Evolutionary conservation across 2,329 filamentous ascomycete genomes (phyloP).

Genomic region (Colletotrichum truncatum): DNA sequence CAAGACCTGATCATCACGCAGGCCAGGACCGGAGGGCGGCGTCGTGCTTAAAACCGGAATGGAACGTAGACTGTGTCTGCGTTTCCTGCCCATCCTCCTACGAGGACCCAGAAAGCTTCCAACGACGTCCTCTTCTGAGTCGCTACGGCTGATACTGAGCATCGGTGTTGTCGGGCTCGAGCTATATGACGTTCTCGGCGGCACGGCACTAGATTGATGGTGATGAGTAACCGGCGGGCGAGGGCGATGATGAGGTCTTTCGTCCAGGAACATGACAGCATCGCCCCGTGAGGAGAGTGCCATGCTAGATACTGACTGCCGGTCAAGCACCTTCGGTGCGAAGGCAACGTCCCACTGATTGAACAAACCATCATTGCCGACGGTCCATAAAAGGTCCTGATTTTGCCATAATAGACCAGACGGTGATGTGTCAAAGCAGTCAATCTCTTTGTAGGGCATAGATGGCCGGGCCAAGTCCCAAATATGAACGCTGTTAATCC

Average conservation of each 20-base stretch:
- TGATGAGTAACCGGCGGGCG: constrained; percentile 49
- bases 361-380: constrained; percentile 68
- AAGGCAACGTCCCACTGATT: constrained; percentile 73
- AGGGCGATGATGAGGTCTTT: constrained; percentile 57
- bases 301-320: constrained; percentile 68
- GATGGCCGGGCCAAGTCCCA: constrained; percentile 76
- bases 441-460: constrained; percentile 73
- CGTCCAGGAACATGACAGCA: constrained; percentile 69
- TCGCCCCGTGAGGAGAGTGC: constrained; percentile 69
- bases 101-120: constrained; percentile 66
- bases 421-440: constrained; percentile 67
- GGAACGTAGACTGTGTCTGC: constrained; percentile 48
- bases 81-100: constrained; percentile 48
- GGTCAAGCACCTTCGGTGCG: constrained; percentile 70
- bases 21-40: constrained; percentile 55
- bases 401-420: constrained; percentile 70
- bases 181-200: constrained; percentile 52
- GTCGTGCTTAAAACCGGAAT: constrained; percentile 58
- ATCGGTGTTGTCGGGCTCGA: constrained; percentile 59
- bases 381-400: constrained; percentile 73
- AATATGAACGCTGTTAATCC: constrained; percentile 68
- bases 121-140: constrained; percentile 72
- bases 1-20: constrained; percentile 56
- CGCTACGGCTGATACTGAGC: constrained; percentile 67
- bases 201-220: constrained; percentile 41